Conservation (phyloP, 2,329 filamentous ascomycete species). For the Fusarium sp. region DNA sequence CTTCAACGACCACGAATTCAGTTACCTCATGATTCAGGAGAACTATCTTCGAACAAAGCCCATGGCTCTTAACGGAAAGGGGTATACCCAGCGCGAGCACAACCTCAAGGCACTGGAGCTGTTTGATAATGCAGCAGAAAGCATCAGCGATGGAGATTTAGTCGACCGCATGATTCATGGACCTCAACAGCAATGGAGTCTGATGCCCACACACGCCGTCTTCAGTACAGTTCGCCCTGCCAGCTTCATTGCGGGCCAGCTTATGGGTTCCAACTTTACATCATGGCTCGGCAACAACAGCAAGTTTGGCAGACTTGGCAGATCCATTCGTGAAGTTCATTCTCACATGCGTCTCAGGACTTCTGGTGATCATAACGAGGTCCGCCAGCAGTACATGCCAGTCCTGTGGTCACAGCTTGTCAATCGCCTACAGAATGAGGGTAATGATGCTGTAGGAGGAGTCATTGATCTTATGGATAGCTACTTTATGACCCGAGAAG, state of each 20-base stretch:
- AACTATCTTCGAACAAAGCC: conserved; percentile 93
- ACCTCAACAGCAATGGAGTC: conserved; percentile 96
- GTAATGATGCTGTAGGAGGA: conserved; percentile 83
- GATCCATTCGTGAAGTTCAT: conserved; percentile 92
- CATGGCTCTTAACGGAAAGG: conserved; percentile 67
- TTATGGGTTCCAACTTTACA: conserved; percentile 82
- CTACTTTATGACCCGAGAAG: conserved; percentile 94
- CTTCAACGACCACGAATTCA: conserved; percentile 99
- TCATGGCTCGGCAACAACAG: conserved; percentile 96
- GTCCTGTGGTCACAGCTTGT: conserved; percentile 86
- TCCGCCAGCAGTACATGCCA: conserved; percentile 94
- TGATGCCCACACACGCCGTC: conserved; percentile 96
- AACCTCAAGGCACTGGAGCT: conserved; percentile 88
- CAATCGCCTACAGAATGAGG: conserved; percentile 78
- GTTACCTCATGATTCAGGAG: conserved; percentile 96
- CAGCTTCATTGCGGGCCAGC: conserved; percentile 85
- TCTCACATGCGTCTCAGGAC: conserved; percentile 94
- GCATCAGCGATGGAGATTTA: conserved; percentile 96
- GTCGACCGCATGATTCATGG: conserved; percentile 99
- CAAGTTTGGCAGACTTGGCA: conserved; percentile 80
- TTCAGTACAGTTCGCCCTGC: conserved; percentile 95
- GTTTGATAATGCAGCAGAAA: conserved; percentile 88
- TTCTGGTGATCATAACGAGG: conserved; percentile 91
- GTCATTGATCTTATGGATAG: conserved; percentile 97
- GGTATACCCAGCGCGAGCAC: conserved; percentile 73